Evolutionary conservation across 345 rosid genomes (phyloP).

Genomic region (Cardiospermum halicacabum): DNA sequence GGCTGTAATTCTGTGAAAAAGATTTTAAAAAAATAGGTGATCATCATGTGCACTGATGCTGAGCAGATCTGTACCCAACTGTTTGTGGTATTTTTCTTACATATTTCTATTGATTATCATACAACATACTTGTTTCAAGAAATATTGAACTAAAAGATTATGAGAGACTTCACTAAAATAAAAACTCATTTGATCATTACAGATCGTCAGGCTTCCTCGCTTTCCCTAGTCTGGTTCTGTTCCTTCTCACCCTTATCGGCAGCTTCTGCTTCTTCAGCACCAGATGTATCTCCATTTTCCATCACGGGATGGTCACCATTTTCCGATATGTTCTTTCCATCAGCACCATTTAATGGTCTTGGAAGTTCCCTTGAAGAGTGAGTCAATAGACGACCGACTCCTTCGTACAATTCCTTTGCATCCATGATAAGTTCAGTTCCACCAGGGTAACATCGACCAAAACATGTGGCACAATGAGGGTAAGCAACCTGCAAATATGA

Average conservation of each 20-base stretch:
- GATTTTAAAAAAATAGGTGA: too few relatives aligned
- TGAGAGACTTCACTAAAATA: neutral
- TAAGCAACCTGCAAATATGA: slow-evolving; percentile 57
- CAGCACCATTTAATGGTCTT: slow-evolving; percentile 32
- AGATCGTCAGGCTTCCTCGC: slow-evolving; percentile 12
- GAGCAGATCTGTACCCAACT: neutral
- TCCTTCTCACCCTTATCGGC: slow-evolving; percentile 24
- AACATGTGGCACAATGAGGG: slow-evolving; percentile 83
- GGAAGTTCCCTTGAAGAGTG: slow-evolving; percentile 50
- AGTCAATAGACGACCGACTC: slow-evolving; percentile 50
- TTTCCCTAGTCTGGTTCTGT: slow-evolving; percentile 26
- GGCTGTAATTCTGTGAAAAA: too few relatives aligned
- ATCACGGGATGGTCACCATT: slow-evolving; percentile 29
- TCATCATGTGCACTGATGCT: neutral
- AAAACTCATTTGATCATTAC: slow-evolving; percentile 2
- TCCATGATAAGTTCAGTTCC: slow-evolving; percentile 70
- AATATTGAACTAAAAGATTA: slow-evolving; percentile 5
- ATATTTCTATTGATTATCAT: neutral
- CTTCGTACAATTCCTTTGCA: slow-evolving; percentile 60
- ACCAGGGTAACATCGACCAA: slow-evolving; percentile 90
- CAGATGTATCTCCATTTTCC: slow-evolving; percentile 50
- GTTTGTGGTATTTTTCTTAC: neutral
- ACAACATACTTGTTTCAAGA: slow-evolving; percentile 5
- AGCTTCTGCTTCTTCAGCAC: slow-evolving; percentile 25
- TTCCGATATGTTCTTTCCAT: slow-evolving; percentile 35